phyloP scores from a whole-genome alignment of 169 alveolate species.

The Eimeria tenella region DNA sequence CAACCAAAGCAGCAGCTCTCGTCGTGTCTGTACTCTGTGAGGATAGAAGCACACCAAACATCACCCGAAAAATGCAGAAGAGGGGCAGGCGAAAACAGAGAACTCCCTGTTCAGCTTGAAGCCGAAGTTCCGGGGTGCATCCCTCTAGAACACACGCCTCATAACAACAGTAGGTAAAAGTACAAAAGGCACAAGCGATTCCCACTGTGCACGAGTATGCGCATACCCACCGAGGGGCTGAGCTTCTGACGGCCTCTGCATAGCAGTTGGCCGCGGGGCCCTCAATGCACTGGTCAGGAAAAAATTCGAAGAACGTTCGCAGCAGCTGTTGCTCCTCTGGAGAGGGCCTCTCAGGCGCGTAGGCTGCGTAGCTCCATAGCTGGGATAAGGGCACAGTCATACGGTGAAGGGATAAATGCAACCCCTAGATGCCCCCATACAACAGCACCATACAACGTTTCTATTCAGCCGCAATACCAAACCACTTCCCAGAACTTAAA shows the following conservation, averaged over 20 bases:
- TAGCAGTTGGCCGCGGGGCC: slow-evolving; percentile 72
- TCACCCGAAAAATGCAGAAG: not conserved
- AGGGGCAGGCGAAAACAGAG: not conserved
- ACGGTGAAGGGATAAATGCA: not conserved
- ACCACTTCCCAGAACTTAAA: too few species aligned
- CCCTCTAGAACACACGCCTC: too few species aligned
- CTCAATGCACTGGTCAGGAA: slow-evolving; percentile 68
- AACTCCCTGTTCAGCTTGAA: too few species aligned
- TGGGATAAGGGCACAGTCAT: not conserved
- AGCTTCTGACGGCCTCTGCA: slow-evolving; percentile 42
- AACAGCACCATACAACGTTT: not conserved
- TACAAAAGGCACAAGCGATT: not conserved
- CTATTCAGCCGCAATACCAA: not conserved
- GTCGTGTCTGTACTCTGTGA: slow-evolving; percentile 15
- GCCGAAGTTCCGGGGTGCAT: too few species aligned
- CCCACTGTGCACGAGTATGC: not conserved
- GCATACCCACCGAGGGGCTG: slow-evolving; percentile 37
- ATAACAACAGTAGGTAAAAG: not conserved
- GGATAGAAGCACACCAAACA: not conserved
- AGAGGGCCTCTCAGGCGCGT: slow-evolving; percentile 31
- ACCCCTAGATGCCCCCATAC: too few species aligned
- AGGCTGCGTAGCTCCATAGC: slow-evolving; percentile 71
- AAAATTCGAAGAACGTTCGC: slow-evolving; percentile 44
- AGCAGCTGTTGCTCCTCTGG: slow-evolving; percentile 48
- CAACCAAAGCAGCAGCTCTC: slow-evolving; percentile 69